Base-by-base conservation (phyloP, 768 basidiomycete genomes). In the Paxillus rubicundulus region DNA sequence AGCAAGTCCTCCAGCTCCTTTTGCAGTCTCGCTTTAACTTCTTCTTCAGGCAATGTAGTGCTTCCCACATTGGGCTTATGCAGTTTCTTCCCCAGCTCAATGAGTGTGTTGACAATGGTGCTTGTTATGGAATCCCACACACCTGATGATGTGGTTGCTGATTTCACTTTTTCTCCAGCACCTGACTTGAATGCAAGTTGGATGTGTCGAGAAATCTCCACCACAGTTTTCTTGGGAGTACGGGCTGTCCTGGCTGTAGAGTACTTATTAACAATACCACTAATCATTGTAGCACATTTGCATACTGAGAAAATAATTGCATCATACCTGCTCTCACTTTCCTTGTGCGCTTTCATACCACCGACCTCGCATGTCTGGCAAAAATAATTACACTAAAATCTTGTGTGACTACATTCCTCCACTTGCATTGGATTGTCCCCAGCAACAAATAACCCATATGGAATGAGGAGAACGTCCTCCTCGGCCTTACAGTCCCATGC, bases 371-470 rank as follows among this genome's bases (percentile, higher is more conserved):
- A 79, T 57, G 72, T 74, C 2, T 69, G 57, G 48, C 78, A 81
- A 4, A 63, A 68, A 8, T 62, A 53, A 36, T 78, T 80, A 10
- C 74, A 74, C 1, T 68, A 63, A 0, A 64, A 60, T 1, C 77
- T 74, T 36, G 73, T 74, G 27, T 80, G 78, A 0, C 68, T 66
- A n/a, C n/a, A n/a, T n/a, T n/a, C n/a, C n/a, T n/a, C n/a, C n/a
- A n/a, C n/a, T n/a, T n/a, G n/a, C n/a, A 71, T 61, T 0, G 74
- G 76, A 53, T 77, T 77, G 47, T 77, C 73, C 0, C 69, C 73
- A 0, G 70, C 71, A 0, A 56, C 52, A 33, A 68, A 72, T 20
- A 72, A 61, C 0, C 50, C 58, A 39, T 62, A 47, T 36, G 45
- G 37, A 42, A 48, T 2, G 24, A 61, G 45, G 54, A 37, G 45